Evolutionary conservation across 129 eudicot genomes (phyloP).

Genomic region (Heracleum sosnowskyi): DNA sequence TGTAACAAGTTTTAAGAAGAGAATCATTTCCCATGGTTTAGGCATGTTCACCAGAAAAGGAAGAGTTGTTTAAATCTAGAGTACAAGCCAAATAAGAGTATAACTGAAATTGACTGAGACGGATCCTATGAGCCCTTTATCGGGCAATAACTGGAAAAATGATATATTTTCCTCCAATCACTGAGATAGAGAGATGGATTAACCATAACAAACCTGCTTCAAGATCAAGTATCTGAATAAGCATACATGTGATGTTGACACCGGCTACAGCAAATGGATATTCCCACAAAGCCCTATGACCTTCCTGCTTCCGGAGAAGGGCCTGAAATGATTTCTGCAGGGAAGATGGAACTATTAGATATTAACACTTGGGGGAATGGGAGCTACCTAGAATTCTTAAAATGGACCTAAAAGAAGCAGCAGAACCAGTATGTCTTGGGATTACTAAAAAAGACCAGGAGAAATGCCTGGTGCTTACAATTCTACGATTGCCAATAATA

Average conservation of each 20-base stretch:
- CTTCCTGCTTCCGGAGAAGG: conserved; percentile 91
- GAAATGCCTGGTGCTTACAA: neutral
- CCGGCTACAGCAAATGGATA: conserved; percentile 99
- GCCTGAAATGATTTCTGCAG: conserved; percentile 88
- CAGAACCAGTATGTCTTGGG: neutral
- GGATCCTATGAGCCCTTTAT: neutral
- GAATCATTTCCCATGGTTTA: neutral
- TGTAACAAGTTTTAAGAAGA: neutral
- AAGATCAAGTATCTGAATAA: conserved; percentile 95
- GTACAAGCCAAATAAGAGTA: neutral
- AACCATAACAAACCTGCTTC: conserved; percentile 61
- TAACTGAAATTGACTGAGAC: neutral
- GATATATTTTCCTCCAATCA: neutral
- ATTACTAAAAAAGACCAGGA: neutral
- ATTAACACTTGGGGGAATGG: neutral
- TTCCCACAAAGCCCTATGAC: conserved; percentile 92
- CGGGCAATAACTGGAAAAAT: neutral
- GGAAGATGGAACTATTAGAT: conserved; percentile 1
- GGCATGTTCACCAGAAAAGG: neutral
- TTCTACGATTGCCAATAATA: neutral
- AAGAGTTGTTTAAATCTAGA: neutral
- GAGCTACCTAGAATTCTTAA: neutral
- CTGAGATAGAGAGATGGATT: neutral
- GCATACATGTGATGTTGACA: conserved; percentile 97
- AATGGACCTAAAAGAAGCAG: neutral